Conservation (phyloP, 1,139 yeast species). For the Blastobotrys capitulatus region DNA sequence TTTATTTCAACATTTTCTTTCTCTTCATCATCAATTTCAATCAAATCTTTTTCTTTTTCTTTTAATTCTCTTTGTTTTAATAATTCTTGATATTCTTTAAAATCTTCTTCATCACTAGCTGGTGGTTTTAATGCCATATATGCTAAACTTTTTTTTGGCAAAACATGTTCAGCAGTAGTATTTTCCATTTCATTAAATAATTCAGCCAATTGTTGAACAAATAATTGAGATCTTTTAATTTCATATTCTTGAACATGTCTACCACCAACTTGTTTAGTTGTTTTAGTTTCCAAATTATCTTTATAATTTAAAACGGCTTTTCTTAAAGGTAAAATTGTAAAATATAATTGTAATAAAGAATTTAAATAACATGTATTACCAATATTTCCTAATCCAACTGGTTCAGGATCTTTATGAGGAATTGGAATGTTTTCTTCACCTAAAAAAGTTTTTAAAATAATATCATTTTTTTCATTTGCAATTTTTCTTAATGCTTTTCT, state of each 20-base stretch:
- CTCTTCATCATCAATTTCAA: constrained; percentile 1
- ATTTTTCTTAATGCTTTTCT: constrained; percentile 33
- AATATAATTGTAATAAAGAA: constrained; percentile 83
- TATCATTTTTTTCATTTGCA: background rate
- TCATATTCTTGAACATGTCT: constrained; percentile 68
- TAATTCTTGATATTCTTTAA: constrained; percentile 3
- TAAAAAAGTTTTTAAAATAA: background rate
- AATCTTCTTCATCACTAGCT: constrained; percentile 16
- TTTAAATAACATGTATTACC: constrained; percentile 95
- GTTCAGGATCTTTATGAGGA: constrained; percentile 41
- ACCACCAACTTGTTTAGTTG: constrained; percentile 60
- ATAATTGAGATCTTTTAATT: constrained; percentile 74
- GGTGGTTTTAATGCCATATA: constrained; percentile 67
- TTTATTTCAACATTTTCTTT: no score
- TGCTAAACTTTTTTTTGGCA: constrained; percentile 81
- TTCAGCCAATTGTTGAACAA: constrained; percentile 63
- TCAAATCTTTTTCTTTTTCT: background rate
- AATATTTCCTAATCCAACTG: constrained; percentile 87
- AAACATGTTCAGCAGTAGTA: constrained; percentile 57
- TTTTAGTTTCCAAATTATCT: constrained; percentile 23
- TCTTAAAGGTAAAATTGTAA: constrained; percentile 76
- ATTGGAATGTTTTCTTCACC: background rate
- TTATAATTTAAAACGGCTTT: constrained; percentile 56
- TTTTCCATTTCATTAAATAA: constrained; percentile 67
- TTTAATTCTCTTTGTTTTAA: background rate